Conservation (phyloP, 768 basidiomycete species). For the Pisolithus microcarpus region DNA sequence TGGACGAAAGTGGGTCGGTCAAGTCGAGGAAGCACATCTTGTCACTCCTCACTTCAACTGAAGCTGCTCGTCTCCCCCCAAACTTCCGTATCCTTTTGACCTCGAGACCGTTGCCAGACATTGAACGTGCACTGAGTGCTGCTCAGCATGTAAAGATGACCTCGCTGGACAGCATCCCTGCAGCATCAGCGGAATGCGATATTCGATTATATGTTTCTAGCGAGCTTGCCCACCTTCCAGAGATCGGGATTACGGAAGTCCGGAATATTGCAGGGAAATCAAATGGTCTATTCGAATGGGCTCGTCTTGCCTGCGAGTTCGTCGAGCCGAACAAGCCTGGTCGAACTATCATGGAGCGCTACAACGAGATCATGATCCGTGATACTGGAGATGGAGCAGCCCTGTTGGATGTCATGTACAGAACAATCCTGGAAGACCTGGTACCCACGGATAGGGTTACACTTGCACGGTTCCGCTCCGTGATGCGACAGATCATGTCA, state of each 20-base stretch:
- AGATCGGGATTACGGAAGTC: neutral
- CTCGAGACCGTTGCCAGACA: conserved; percentile 23
- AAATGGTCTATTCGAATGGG: conserved; percentile 19
- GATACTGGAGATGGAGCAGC: neutral
- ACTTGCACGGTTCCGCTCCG: neutral
- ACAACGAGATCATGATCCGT: neutral
- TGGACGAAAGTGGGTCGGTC: neutral
- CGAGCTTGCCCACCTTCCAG: neutral
- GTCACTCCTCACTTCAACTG: conserved; percentile 26
- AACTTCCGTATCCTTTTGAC: conserved; percentile 33
- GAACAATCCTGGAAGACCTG: neutral
- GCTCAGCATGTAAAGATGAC: neutral
- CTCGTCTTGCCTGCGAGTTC: conserved; percentile 9
- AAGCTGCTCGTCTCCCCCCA: conserved; percentile 34
- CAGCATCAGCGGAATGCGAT: neutral
- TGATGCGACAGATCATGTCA: neutral
- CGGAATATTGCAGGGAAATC: conserved; percentile 4
- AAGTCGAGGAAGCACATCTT: conserved; percentile 9
- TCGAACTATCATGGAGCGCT: neutral
- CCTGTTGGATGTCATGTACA: neutral
- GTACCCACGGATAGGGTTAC: neutral
- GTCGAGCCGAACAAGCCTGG: conserved; percentile 1
- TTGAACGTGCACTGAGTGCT: conserved; percentile 4
- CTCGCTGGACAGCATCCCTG: neutral
- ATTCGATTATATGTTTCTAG: neutral